phyloP scores from a whole-genome alignment of 2,329 filamentous ascomycete species.

The Colletotrichum tropicicola region DNA sequence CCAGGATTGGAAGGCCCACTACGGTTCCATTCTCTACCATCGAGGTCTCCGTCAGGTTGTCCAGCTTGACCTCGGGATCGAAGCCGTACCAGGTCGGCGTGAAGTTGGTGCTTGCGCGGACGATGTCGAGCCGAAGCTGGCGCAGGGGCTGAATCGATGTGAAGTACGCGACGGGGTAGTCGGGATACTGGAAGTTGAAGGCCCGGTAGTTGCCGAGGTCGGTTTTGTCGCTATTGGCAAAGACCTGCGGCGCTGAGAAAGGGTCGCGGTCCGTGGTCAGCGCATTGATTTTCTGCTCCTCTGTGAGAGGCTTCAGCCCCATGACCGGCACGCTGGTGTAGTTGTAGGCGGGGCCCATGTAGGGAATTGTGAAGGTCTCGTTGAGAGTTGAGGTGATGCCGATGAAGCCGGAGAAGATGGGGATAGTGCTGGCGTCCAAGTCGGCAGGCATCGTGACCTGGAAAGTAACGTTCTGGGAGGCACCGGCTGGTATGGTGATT shows the following conservation, averaged over 20 bases:
- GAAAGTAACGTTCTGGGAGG: constrained; percentile 54
- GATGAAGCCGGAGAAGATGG: constrained; percentile 53
- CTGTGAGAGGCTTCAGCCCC: not conserved
- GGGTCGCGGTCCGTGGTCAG: not conserved
- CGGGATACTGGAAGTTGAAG: constrained; percentile 3
- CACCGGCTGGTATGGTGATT: constrained; percentile 51
- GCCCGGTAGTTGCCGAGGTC: constrained; percentile 6
- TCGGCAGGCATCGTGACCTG: constrained; percentile 48
- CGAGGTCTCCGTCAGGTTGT: constrained; percentile 3
- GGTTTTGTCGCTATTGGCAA: not conserved
- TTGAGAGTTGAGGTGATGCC: constrained; percentile 45
- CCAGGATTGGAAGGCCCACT: not conserved
- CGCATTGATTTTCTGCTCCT: not conserved
- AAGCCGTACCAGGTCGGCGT: constrained; percentile 14
- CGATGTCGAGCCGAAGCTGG: constrained; percentile 8
- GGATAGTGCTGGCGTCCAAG: constrained; percentile 43
- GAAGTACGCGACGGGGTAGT: constrained; percentile 13
- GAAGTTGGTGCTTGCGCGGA: constrained; percentile 15
- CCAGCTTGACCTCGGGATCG: not conserved
- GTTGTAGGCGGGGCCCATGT: constrained; percentile 48
- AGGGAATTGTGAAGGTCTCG: constrained; percentile 46
- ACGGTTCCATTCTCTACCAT: not conserved
- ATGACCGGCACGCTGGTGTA: constrained; percentile 45
- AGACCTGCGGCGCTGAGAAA: constrained; percentile 16
- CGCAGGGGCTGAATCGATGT: not conserved